Evolutionary conservation across 2,329 filamentous ascomycete genomes (phyloP), one percentile per base, ranked within the genome.

Genomic region (Cladosporium sphaerospermum): DNA sequence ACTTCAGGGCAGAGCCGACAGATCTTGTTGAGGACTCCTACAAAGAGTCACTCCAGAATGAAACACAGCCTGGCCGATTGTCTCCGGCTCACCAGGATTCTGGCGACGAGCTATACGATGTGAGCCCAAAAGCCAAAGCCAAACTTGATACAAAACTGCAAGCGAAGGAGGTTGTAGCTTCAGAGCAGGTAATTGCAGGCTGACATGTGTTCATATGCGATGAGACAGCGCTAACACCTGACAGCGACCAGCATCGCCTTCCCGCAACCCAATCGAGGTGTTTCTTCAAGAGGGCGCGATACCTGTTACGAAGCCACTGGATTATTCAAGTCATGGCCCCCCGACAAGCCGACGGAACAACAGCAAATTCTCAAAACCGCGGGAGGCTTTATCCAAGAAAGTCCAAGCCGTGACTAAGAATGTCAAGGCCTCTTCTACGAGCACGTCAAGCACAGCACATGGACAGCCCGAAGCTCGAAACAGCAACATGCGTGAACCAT

Each of bases 61-160:
- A n/a, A 31, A 10, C 14, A 45, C 37, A 45, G 16, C 41, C 52
- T 9, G n/a, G 14, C 52, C 23, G 23, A 28, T 14, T 8, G 9
- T 14, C 13, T 14, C 13, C n/a, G 2, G 36, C n/a, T 14, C 36
- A 14, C 3, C 8, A 14, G 8, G 42, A 19, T 18, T 39, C 10
- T 2, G 31, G 52, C 9, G 36, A 51, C 19, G 58, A 60, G 6
- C 46, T 62, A 9, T 61, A 61, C 50, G 32, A 19, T 9, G 6
- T 56, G n/a, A 61, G 56, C 19, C 60, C 60, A n/a, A 41, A 55
- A 18, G 56, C 47, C 10, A 56, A 48, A 28, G 39, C 14, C 10
- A 40, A 46, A 23, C 18, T 46, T 14, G 42, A 45, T 6, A 4
- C 55, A 2, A 23, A 23, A 6, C 8, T 34, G 28, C 43, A 48